Evolutionary conservation across 2,329 filamentous ascomycete genomes (phyloP), one percentile per base, ranked within the genome.

Genomic region (Diaporthe sp.): DNA sequence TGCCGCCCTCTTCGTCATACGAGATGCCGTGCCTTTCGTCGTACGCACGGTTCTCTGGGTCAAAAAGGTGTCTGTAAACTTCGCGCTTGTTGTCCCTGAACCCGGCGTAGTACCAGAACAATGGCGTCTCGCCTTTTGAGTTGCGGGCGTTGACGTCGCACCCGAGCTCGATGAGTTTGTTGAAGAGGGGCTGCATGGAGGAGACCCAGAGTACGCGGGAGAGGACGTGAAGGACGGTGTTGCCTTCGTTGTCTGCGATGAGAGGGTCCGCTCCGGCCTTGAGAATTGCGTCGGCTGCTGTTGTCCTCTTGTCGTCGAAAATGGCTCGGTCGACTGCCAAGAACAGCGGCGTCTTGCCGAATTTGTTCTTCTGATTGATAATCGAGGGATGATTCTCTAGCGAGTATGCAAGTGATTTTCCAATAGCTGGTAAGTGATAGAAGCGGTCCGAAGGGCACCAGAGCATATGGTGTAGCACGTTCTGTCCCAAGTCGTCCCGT

Each of bases 61-160:
- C 51, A 55, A 9, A 12, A 8, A 13, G 10, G 51, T 17, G 51
- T 17, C 3, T 55, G 51, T 28, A 53, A 10, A 7, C 12, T 15
- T 53, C 25, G 25, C 28, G 51, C 51, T 55, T 25, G 51, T 55
- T 12, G 15, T 8, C 7, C 13, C 51, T 28, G 51, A 55, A 55
- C 13, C 51, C 51, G n/a, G n/a, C 51, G 4, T 55, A 55, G 51
- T 55, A 55, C 51, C 51, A 55, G 51, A 55, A 55, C 51, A 55
- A 25, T 17, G 51, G 51, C 25, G 51, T 55, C 51, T 55, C 51
- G 25, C 51, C 51, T 17, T 17, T 55, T 13, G 51, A 55, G 51
- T 55, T 55, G 25, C 51, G 51, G 13, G 51, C 51, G 51, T 55
- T 55, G 51, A 31, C 51, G 25, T 55, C 51, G 51, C 51, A 55